phyloP scores from a whole-genome alignment of 2,329 filamentous ascomycete genomes.

The Sclerotinia borealis region DNA sequence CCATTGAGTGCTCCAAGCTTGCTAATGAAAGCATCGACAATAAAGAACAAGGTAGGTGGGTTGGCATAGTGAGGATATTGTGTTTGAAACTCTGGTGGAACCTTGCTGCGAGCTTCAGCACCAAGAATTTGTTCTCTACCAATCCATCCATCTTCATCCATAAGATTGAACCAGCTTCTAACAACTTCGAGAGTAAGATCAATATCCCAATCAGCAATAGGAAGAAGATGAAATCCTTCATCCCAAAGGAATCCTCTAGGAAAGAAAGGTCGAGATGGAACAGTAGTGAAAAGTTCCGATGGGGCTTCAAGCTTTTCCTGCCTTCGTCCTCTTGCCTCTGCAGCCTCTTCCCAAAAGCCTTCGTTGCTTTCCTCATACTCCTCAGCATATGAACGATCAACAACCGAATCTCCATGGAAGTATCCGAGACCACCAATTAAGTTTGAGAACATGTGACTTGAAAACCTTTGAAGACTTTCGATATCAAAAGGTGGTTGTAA shows the following conservation, averaged over 20 bases:
- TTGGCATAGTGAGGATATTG: constrained; percentile 98
- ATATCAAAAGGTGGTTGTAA: constrained; percentile 70
- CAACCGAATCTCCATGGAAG: constrained; percentile 82
- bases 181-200: constrained; percentile 83
- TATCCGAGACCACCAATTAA: constrained; percentile 91
- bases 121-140: constrained; percentile 93
- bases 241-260: constrained; percentile 97
- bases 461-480: constrained; percentile 70
- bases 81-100: constrained; percentile 84
- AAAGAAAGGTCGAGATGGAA: constrained; percentile 93
- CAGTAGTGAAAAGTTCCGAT: constrained; percentile 81
- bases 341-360: constrained; percentile 90
- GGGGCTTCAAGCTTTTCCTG: constrained; percentile 70
- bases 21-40: constrained; percentile 77
- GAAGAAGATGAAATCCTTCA: constrained; percentile 90
- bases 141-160: constrained; percentile 98
- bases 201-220: constrained; percentile 89
- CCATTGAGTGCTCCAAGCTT: constrained; percentile 58
- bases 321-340: constrained; percentile 65
- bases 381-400: constrained; percentile 84
- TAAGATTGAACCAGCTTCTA: constrained; percentile 91
- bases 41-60: constrained; percentile 88
- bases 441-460: constrained; percentile 89
- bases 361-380: constrained; percentile 96
- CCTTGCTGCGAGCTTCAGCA: constrained; percentile 85